Conservation (phyloP, 1,139 yeast genomes). For the Geotrichum candidum region DNA sequence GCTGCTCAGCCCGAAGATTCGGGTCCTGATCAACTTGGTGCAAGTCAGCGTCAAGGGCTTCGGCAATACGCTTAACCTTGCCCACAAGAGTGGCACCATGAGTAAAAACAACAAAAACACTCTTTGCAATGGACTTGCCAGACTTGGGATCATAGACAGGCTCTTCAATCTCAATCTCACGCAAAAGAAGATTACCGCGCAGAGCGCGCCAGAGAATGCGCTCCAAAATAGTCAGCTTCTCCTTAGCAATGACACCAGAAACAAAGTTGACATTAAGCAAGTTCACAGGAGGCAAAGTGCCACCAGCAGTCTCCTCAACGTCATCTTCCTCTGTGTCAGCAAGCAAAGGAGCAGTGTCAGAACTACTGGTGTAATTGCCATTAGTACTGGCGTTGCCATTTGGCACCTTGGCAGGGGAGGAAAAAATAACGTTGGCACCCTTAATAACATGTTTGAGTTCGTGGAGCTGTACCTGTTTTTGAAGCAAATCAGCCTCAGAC, state of each 20-base stretch:
- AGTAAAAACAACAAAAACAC: constrained; percentile 77
- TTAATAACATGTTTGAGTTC: constrained; percentile 66
- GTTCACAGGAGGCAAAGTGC: not conserved
- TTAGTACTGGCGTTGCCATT: constrained; percentile 15
- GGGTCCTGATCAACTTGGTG: constrained; percentile 60
- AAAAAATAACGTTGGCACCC: constrained; percentile 66
- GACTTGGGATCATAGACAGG: constrained; percentile 48
- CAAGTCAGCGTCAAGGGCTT: constrained; percentile 75
- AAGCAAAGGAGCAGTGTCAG: constrained; percentile 25
- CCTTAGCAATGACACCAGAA: constrained; percentile 77
- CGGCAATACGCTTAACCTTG: constrained; percentile 70
- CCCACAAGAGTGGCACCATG: constrained; percentile 73
- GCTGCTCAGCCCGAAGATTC: constrained; percentile 51
- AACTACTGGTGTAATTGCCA: constrained; percentile 16
- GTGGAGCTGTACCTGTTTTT: constrained; percentile 49
- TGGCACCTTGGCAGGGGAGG: constrained; percentile 25
- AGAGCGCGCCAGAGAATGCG: constrained; percentile 89
- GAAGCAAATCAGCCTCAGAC: constrained; percentile 49
- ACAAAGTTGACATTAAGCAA: constrained; percentile 46
- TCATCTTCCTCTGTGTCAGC: constrained; percentile 10
- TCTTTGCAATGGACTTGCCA: constrained; percentile 50
- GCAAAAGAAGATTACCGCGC: constrained; percentile 80
- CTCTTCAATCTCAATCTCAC: constrained; percentile 61
- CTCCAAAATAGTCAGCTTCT: constrained; percentile 64
- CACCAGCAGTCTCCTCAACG: constrained; percentile 15